A percentile compares a stretch with the other conserved stretches of the same genome.
Conservation (phyloP, 495 filamentous ascomycete species). For the Staphylotrichum tortipilum region DNA sequence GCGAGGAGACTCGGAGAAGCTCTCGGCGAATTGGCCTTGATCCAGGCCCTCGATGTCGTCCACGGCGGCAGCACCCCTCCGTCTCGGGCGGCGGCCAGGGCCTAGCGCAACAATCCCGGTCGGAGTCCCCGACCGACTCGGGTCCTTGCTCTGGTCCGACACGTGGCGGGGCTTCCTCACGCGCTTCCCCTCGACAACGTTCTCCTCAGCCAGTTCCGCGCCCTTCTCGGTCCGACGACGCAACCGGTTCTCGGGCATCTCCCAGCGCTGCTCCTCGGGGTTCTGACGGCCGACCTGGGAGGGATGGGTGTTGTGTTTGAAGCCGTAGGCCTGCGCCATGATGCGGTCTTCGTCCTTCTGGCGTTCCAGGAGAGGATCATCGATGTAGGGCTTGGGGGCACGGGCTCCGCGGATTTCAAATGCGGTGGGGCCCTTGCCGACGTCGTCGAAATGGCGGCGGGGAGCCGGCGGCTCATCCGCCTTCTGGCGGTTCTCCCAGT, state of each 20-base stretch:
- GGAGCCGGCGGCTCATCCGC: conserved; percentile 18
- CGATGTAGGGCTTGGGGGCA: conserved; percentile 28
- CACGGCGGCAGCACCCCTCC: conserved; percentile 15
- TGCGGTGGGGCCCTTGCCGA: conserved; percentile 22
- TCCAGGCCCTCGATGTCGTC: conserved; percentile 7
- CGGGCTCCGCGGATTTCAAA: conserved; percentile 35
- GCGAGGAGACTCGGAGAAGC: conserved; percentile 1
- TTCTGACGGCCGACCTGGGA: conserved; percentile 36
- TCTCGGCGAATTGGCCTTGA: conserved; percentile 1
- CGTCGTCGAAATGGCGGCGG: conserved; percentile 26
- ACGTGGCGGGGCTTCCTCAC: conserved; percentile 33
- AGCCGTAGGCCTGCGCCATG: conserved; percentile 36
- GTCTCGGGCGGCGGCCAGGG: conserved; percentile 26
- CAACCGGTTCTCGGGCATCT: conserved; percentile 34
- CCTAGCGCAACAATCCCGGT: conserved; percentile 3
- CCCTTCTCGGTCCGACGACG: conserved; percentile 40
- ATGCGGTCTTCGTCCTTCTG: conserved; percentile 35
- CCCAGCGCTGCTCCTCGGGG: conserved; percentile 38
- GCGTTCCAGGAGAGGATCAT: conserved; percentile 26
- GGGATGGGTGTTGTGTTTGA: conserved; percentile 36
- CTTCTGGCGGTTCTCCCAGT: conserved; percentile 28
- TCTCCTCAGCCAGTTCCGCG: conserved; percentile 36
- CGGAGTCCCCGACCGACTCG: conserved; percentile 35
- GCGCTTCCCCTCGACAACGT: conserved; percentile 35
- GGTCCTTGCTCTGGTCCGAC: conserved; percentile 33